Conservation (phyloP, 2,329 filamentous ascomycete genomes). For the Chaetothyriales sp. region DNA sequence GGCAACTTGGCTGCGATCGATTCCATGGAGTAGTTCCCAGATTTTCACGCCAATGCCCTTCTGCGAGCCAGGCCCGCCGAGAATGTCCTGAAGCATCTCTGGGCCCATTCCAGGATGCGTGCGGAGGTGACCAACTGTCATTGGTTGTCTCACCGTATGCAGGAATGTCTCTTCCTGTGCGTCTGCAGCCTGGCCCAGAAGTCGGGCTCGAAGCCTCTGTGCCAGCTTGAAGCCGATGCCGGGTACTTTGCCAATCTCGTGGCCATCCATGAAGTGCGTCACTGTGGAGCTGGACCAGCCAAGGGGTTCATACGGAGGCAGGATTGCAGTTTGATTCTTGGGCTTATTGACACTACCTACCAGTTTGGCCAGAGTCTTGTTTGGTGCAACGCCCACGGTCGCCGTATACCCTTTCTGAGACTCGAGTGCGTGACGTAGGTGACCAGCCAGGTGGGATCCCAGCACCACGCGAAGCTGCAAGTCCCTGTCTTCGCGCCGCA, state of each 20-base stretch:
- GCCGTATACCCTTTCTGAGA: constrained; percentile 69
- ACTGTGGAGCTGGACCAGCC: constrained; percentile 36
- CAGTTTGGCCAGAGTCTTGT: constrained; percentile 74
- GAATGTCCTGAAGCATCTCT: constrained; percentile 50
- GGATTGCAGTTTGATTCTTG: constrained; percentile 68
- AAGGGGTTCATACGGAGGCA: constrained; percentile 45
- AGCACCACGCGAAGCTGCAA: constrained; percentile 53
- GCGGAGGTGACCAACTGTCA: constrained; percentile 56
- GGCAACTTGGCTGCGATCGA: constrained; percentile 62
- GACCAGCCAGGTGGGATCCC: constrained; percentile 65
- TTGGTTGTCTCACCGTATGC: constrained; percentile 32
- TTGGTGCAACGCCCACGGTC: constrained; percentile 76
- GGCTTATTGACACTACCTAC: constrained; percentile 77
- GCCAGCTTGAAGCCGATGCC: constrained; percentile 74
- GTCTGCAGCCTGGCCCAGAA: constrained; percentile 33
- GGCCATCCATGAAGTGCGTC: constrained; percentile 56
- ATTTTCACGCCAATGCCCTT: constrained; percentile 57
- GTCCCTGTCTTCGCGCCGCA: constrained; percentile 18
- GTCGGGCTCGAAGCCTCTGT: constrained; percentile 49
- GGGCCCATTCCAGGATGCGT: constrained; percentile 49
- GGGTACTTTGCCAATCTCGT: constrained; percentile 67
- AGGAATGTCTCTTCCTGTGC: constrained; percentile 31
- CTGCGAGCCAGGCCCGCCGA: constrained; percentile 56
- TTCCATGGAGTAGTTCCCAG: constrained; percentile 69
- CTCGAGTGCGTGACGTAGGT: constrained; percentile 61